A percentile compares a stretch with the other conserved stretches of the same genome.
Conservation (phyloP, 352 stramenopile species). For the Phytopythium sindhum region DNA sequence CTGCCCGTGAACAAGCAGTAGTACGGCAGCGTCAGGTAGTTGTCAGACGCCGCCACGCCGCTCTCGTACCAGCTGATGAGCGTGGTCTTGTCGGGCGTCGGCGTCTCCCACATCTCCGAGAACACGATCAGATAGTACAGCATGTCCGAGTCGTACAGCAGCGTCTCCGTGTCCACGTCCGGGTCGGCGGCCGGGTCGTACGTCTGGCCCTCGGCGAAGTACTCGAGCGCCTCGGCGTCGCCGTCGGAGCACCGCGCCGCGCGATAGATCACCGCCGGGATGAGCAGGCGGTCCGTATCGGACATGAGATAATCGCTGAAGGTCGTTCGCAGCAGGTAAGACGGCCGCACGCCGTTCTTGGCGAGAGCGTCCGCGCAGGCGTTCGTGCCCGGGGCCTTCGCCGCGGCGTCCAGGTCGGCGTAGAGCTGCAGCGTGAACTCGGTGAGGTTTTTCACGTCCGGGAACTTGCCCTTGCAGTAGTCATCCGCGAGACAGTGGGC, state of each 20-base stretch:
- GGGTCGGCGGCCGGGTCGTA: conserved; percentile 11
- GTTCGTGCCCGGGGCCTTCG: conserved; percentile 34
- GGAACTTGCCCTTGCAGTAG: conserved; percentile 68
- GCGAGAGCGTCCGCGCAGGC: conserved; percentile 45
- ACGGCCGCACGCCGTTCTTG: conserved; percentile 39
- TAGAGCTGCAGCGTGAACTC: conserved; percentile 54
- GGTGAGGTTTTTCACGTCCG: conserved; percentile 40
- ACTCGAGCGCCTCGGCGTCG: conserved; percentile 35
- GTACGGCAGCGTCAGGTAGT: conserved; percentile 63
- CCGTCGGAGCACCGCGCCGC: conserved; percentile 31
- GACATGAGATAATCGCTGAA: conserved; percentile 65
- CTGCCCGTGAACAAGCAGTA: conserved; percentile 78
- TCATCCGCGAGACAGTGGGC: conserved; percentile 44
- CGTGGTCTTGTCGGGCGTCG: conserved; percentile 48
- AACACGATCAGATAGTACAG: conserved; percentile 80
- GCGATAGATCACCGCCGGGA: conserved; percentile 59
- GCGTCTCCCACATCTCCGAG: conserved; percentile 69
- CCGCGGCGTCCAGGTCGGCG: conserved; percentile 41
- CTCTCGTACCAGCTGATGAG: conserved; percentile 59
- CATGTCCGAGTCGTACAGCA: conserved; percentile 67
- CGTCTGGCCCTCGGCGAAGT: conserved; percentile 23
- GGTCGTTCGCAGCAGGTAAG: conserved; percentile 61
- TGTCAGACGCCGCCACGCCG: conserved; percentile 59
- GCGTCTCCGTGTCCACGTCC: conserved; percentile 36
- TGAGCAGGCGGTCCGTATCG: conserved; percentile 27